These are phyloP conservation scores for Candida khao-thaluensis DNA, from an alignment of 805 yeast species.

Conservation along the genomic window DNA sequence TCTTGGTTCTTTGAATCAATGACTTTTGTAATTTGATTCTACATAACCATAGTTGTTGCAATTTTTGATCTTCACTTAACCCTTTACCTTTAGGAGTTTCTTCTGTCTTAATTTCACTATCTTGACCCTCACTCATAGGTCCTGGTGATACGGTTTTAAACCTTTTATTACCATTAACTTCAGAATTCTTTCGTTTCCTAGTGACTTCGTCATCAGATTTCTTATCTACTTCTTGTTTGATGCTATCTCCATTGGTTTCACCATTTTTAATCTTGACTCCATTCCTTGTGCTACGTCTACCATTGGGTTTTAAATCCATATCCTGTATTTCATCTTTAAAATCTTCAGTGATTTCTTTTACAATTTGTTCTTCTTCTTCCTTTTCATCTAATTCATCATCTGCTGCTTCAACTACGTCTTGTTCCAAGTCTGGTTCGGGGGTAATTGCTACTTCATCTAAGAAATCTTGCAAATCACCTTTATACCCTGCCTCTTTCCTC, in stretches of 20 bases:
- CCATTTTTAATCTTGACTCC: constrained; percentile 11
- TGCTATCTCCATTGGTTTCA: neutral
- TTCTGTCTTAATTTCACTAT: constrained; percentile 1
- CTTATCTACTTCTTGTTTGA: constrained; percentile 7
- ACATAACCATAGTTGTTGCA: constrained; percentile 47
- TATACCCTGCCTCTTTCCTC: constrained; percentile 16
- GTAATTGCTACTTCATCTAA: constrained; percentile 21
- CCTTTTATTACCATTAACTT: constrained; percentile 10
- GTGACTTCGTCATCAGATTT: constrained; percentile 17
- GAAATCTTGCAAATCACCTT: constrained; percentile 21
- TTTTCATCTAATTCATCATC: constrained; percentile 7
- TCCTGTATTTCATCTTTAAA: constrained; percentile 9
- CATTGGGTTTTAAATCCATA: constrained; percentile 5
- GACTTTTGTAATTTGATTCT: constrained; percentile 50
- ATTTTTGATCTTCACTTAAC: constrained; percentile 36
- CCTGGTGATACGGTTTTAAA: constrained; percentile 18
- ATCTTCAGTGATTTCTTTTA: constrained; percentile 7
- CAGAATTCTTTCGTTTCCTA: constrained; percentile 9
- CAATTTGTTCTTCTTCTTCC: constrained; percentile 16
- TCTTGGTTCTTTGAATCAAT: constrained; percentile 43
- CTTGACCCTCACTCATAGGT: constrained; percentile 4
- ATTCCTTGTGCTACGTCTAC: constrained; percentile 3
- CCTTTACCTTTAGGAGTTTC: neutral
- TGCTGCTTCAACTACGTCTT: constrained; percentile 19
- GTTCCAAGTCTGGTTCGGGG: constrained; percentile 17